Evolutionary conservation across 805 yeast species (phyloP).

Genomic region (Phaffomyces antillensis): DNA sequence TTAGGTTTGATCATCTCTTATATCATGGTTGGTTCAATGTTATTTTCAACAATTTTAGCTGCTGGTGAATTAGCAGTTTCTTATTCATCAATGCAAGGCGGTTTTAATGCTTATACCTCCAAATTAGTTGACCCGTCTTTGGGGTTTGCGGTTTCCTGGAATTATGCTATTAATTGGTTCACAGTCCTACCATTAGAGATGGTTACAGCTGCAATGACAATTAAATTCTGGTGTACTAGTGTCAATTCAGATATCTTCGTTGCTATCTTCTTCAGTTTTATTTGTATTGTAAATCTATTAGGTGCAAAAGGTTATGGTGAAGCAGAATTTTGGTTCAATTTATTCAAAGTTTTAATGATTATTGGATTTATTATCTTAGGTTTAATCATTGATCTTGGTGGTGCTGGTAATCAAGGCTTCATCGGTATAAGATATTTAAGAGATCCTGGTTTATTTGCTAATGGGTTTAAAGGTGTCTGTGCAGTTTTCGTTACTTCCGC

Average conservation of each 20-base stretch:
- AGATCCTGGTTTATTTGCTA: constrained; percentile 43
- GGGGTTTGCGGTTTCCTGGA: constrained; percentile 59
- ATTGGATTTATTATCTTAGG: constrained; percentile 51
- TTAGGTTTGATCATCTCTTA: constrained; percentile 54
- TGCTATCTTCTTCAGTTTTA: constrained; percentile 44
- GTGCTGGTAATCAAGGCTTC: constrained; percentile 46
- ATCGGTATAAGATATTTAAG: constrained; percentile 57
- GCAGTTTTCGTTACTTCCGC: constrained; percentile 56
- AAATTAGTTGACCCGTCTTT: constrained; percentile 42
- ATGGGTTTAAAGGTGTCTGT: constrained; percentile 54
- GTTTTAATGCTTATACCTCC: constrained; percentile 32
- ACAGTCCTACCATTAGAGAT: constrained; percentile 48
- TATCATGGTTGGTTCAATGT: constrained; percentile 51
- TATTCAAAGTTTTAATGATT: constrained; percentile 50
- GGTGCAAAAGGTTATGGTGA: constrained; percentile 68
- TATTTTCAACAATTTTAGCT: constrained; percentile 52
- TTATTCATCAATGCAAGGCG: constrained; percentile 32
- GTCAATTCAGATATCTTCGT: constrained; percentile 50
- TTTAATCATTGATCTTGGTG: constrained; percentile 52
- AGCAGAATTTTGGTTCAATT: constrained; percentile 52
- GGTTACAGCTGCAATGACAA: constrained; percentile 47
- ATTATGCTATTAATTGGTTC: constrained; percentile 49
- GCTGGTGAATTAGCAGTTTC: constrained; percentile 47
- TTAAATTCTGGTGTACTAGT: constrained; percentile 36
- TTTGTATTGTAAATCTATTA: constrained; percentile 43